A percentile compares a stretch with the other conserved stretches of the same genome.
These are phyloP conservation scores for Verticillium klebahnii DNA, from an alignment of 2,329 filamentous ascomycete genomes.

Conservation along the genomic window DNA sequence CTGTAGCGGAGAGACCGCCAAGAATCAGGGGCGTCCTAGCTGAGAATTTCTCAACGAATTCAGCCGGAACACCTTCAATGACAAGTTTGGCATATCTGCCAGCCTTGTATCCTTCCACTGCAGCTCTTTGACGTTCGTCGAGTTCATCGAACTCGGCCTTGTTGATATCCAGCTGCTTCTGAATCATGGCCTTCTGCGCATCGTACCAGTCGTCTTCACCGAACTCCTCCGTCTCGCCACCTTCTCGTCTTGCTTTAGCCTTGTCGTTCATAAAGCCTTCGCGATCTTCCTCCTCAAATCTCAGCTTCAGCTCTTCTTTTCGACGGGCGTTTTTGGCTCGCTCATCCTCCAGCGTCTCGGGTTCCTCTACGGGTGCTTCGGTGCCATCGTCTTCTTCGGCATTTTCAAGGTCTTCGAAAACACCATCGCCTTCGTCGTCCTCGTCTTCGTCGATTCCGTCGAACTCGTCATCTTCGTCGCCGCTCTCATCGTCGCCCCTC, in stretches of 20 bases:
- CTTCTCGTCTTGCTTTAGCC: constrained; percentile 67
- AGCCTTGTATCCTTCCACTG: constrained; percentile 85
- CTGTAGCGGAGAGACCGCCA: constrained; percentile 86
- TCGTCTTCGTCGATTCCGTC: constrained; percentile 49
- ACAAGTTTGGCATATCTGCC: constrained; percentile 92
- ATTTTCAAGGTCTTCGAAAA: constrained; percentile 64
- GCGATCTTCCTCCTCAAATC: constrained; percentile 97
- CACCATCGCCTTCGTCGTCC: constrained; percentile 45
- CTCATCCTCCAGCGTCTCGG: constrained; percentile 70
- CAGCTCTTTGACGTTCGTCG: constrained; percentile 75
- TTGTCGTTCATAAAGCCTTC: constrained; percentile 94
- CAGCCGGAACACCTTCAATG: constrained; percentile 81
- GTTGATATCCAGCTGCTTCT: constrained; percentile 97
- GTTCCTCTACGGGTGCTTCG: constrained; percentile 25
- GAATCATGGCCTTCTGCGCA: constrained; percentile 86
- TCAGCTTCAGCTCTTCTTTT: constrained; percentile 90
- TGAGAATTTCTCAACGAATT: constrained; percentile 82
- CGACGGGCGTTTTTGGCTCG: constrained; percentile 83
- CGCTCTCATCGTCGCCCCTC: constrained; percentile 32
- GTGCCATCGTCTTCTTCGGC: constrained; percentile 58
- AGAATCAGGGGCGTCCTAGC: constrained; percentile 79
- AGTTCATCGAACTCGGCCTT: constrained; percentile 85
- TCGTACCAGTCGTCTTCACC: constrained; percentile 99
- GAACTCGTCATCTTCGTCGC: constrained; percentile 47
- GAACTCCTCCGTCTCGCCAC: constrained; percentile 70